Evolutionary conservation across 495 filamentous ascomycete genomes (phyloP).

Genomic region (Hypoxylon rickii): DNA sequence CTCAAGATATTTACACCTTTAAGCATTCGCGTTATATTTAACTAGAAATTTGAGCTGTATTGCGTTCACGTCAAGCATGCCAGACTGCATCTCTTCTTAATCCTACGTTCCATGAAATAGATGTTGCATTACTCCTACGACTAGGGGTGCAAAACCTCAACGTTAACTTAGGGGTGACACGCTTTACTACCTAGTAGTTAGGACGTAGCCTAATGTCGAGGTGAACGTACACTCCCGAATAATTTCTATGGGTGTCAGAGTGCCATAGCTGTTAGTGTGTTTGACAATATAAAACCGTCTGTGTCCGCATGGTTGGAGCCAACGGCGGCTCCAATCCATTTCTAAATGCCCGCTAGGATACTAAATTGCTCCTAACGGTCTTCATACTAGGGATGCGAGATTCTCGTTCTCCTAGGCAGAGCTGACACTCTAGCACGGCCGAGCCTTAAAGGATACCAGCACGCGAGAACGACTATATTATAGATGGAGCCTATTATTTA

Average conservation of each 20-base stretch:
- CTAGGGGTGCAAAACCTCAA: too few species aligned
- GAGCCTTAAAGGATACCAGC: neutral
- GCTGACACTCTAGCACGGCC: neutral
- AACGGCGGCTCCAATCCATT: neutral
- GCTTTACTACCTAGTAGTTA: too few species aligned
- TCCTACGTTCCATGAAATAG: too few species aligned
- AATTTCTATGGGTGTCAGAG: neutral
- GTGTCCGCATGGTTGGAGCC: conserved; percentile 2
- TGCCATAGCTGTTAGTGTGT: neutral
- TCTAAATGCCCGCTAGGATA: neutral
- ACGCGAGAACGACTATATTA: too few species aligned
- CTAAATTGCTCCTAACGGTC: too few species aligned
- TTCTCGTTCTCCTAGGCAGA: neutral
- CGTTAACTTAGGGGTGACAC: too few species aligned
- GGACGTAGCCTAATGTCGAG: neutral
- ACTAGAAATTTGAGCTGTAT: too few species aligned
- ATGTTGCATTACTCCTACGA: too few species aligned
- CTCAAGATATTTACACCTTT: too few species aligned
- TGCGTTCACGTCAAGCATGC: too few species aligned
- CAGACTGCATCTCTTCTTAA: too few species aligned
- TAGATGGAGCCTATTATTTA: neutral
- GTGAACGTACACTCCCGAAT: neutral
- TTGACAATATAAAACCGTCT: conserved; percentile 1
- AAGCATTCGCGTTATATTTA: too few species aligned
- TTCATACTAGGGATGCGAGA: neutral